Percentiles rank a stretch among this genome's conserved stretches.
Evolutionary conservation across 768 basidiomycete genomes (phyloP).

Genomic region (Tricholoma sp.): DNA sequence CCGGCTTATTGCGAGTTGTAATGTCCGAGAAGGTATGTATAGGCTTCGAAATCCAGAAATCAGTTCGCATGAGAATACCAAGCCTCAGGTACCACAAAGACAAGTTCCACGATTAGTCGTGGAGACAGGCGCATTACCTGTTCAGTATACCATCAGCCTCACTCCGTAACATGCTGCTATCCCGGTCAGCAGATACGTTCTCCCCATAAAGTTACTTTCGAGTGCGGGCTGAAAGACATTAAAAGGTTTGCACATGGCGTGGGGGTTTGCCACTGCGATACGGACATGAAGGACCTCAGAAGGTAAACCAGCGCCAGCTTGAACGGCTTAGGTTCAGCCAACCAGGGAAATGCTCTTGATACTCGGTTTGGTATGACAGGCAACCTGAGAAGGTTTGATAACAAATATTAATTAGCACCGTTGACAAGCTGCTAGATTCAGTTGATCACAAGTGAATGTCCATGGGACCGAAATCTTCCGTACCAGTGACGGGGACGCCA

Average conservation of each 20-base stretch:
- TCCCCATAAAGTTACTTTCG: not conserved
- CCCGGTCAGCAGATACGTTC: not conserved
- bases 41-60: not conserved
- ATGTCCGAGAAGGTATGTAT: no score
- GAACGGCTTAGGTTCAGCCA: not conserved
- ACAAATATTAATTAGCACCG: conserved; percentile 8
- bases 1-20: not conserved
- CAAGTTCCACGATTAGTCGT: not conserved
- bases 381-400: conserved; percentile 2
- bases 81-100: not conserved
- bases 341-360: not conserved
- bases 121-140: not conserved
- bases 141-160: not conserved
- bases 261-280: not conserved
- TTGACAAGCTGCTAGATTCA: conserved; percentile 12
- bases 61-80: not conserved
- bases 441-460: conserved; percentile 7
- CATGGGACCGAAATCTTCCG: not conserved
- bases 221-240: not conserved
- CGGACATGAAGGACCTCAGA: not conserved
- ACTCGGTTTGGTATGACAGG: not conserved
- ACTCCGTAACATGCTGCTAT: not conserved
- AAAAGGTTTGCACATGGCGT: not conserved
- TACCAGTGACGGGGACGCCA: not conserved
- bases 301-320: not conserved